phyloP scores from a whole-genome alignment of 257 asterid genomes.

The Ligustrum vulgare region DNA sequence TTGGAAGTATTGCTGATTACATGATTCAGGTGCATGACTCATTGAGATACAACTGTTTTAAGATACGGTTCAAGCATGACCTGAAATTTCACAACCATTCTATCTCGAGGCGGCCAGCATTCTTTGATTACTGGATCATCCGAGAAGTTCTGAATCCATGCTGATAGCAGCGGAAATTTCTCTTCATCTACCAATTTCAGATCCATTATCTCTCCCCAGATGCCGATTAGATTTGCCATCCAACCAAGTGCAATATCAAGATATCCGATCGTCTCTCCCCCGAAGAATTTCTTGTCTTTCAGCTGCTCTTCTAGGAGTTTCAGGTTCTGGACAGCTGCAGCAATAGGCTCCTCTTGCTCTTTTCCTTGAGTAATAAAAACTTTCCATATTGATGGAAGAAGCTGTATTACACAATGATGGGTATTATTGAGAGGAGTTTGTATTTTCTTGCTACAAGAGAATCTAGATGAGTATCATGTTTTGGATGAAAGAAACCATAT shows the following conservation, averaged over 20 bases:
- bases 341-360: constrained; percentile 43
- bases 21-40: constrained; percentile 13
- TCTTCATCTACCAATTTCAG: constrained; percentile 40
- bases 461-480: no score
- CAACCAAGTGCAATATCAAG: constrained; percentile 60
- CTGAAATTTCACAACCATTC: constrained; percentile 49
- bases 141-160: constrained; percentile 49
- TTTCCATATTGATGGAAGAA: constrained; percentile 40
- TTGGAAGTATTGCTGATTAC: no score
- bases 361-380: constrained; percentile 37
- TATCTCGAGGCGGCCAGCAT: constrained; percentile 61
- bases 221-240: constrained; percentile 42
- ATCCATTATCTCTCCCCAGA: constrained; percentile 44
- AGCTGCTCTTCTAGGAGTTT: constrained; percentile 49
- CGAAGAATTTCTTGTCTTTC: constrained; percentile 51
- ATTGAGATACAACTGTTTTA: constrained; percentile 30
- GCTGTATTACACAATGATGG: constrained; percentile 28
- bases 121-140: constrained; percentile 51
- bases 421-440: no score
- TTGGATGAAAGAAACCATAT: background rate
- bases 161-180: constrained; percentile 46
- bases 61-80: constrained; percentile 35
- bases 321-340: constrained; percentile 34
- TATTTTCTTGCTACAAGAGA: no score
- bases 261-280: constrained; percentile 61